Base-by-base conservation (phyloP, 257 asterid species). In the Solanum medicagineum region DNA sequence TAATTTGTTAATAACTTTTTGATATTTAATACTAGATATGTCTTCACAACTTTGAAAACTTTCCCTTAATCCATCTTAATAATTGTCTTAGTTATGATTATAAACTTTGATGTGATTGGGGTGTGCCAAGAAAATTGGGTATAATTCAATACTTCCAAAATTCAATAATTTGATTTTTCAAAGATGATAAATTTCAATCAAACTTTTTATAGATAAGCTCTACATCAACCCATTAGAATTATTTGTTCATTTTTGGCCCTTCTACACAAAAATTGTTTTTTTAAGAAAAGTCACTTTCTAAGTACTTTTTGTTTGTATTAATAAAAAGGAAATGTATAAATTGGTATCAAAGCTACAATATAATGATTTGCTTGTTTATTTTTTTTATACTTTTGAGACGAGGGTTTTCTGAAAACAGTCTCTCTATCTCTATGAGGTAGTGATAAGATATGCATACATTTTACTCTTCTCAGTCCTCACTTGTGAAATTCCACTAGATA, bases 321-420 rank as follows among this genome's bases (percentile, higher is more conserved):
- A 11, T 53, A 55, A 15, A 15, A 16, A 55, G 2, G 16, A 55
- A 16, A 55, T 55, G 16, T 55, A 55, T 15, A 20, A 55, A 55
- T 6, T 15, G 6, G n/a, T 55, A 55, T 16, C 59, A 55, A 14
- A 15, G 8, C 59, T 55, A 16, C 59, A 16, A 55, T 55, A 16
- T 53, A 10, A 1, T 57, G 11, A 20, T 57, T 6, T 19, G 19
- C 5, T 57, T 7, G 7, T 20, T 57, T 8, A 56, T 56, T 56
- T 56, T 56, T 6, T 0, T 32, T 8, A 36, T 36, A 36, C 4
- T 36, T 36, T 4, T 36, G 42, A 36, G 42, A 36, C 42, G 42
- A 36, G 2, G 1, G 0, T 0, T 36, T 36, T 5, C 0, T 0
- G 0, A 5, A 36, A 36, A 36, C 6, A 4, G 6, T 36, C 40